phyloP scores from a whole-genome alignment of 768 basidiomycete species.

The Coprinopsis sp. region DNA sequence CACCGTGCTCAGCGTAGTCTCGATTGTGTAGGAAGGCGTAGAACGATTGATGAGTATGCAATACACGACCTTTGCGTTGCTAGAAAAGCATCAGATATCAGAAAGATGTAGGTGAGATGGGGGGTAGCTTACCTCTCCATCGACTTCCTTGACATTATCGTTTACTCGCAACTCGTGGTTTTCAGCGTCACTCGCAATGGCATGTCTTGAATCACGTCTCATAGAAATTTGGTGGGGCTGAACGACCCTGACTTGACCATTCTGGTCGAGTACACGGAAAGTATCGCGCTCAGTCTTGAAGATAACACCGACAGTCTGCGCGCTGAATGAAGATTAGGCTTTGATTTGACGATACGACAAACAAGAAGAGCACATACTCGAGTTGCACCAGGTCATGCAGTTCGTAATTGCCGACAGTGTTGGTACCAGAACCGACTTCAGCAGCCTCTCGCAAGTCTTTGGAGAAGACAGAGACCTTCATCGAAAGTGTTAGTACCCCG shows the following conservation, averaged over 20 bases:
- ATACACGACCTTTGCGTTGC: constrained; percentile 82
- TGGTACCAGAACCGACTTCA: constrained; percentile 90
- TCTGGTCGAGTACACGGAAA: constrained; percentile 94
- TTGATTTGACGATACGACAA: background rate
- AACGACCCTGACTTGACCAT: constrained; percentile 82
- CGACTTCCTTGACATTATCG: constrained; percentile 90
- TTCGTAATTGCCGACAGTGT: constrained; percentile 90
- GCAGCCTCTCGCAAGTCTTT: constrained; percentile 97
- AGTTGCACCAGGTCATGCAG: constrained; percentile 95
- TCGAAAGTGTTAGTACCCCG: constrained; percentile 8
- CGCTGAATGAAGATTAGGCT: constrained; percentile 39
- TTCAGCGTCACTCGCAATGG: constrained; percentile 87
- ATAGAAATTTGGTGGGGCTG: constrained; percentile 94
- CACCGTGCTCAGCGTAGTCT: constrained; percentile 85
- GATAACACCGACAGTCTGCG: constrained; percentile 93
- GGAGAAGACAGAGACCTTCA: constrained; percentile 90
- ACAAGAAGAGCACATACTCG: constrained; percentile 56
- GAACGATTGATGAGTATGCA: constrained; percentile 92
- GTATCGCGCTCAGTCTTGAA: constrained; percentile 95
- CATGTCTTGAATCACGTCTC: constrained; percentile 73
- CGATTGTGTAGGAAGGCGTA: constrained; percentile 94
- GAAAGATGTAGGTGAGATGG: background rate
- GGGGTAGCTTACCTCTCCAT: constrained; percentile 64
- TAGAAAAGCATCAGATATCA: constrained; percentile 24
- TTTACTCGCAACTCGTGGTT: constrained; percentile 82